Percentiles rank a stretch among this genome's conserved stretches.
phyloP scores from a whole-genome alignment of 441 rosid species.

The Capsella rubella region DNA sequence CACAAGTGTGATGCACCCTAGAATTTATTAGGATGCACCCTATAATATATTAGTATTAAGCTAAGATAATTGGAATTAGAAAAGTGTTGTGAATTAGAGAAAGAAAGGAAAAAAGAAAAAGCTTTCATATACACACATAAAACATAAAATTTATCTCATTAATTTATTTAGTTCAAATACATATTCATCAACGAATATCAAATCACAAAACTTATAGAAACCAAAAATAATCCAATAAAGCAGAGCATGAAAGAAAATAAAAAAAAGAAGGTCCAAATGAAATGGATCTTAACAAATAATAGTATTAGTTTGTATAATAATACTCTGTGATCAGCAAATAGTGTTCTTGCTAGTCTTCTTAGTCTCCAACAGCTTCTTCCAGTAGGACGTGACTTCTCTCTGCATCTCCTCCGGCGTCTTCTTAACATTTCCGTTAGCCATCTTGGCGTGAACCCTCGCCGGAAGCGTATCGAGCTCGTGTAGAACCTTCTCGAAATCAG shows the following conservation, averaged over 20 bases:
- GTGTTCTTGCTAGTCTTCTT: conserved; percentile 47
- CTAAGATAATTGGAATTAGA: too few relatives aligned
- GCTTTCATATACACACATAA: background rate
- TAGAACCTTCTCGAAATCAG: conserved; percentile 54
- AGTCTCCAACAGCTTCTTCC: conserved; percentile 54
- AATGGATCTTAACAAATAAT: conserved; percentile 1
- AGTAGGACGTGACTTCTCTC: conserved; percentile 53
- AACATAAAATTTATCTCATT: background rate
- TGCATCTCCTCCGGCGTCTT: conserved; percentile 52
- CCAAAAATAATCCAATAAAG: background rate
- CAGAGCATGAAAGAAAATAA: background rate
- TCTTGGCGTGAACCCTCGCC: conserved; percentile 43
- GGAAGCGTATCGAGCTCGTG: conserved; percentile 56
- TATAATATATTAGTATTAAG: too few relatives aligned
- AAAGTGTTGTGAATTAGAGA: too few relatives aligned
- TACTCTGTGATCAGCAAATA: conserved; percentile 3
- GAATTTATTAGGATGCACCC: too few relatives aligned
- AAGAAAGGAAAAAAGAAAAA: too few relatives aligned
- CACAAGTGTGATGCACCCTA: too few relatives aligned
- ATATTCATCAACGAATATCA: background rate
- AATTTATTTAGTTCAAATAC: background rate
- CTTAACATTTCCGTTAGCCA: conserved; percentile 46
- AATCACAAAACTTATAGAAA: background rate
- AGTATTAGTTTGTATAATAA: background rate
- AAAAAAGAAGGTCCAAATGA: background rate